Percentiles rank a stretch among this genome's conserved stretches.
These are phyloP conservation scores for Plenodomus tracheiphilus DNA, from an alignment of 2,329 filamentous ascomycete species.

Conservation along the genomic window DNA sequence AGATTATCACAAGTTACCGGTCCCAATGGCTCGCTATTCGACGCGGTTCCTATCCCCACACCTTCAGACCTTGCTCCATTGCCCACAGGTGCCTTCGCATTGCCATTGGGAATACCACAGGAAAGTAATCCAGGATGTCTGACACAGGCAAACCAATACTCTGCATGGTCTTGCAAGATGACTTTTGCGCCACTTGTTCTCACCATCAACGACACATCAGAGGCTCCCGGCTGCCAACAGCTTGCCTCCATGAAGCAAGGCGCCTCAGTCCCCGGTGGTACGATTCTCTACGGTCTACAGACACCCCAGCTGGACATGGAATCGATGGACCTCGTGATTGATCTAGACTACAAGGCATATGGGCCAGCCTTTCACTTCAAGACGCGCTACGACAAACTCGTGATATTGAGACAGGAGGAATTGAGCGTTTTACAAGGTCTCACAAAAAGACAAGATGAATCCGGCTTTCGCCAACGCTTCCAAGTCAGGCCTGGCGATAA, in stretches of 20 bases:
- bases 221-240: constrained; percentile 11
- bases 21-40: constrained; percentile 51
- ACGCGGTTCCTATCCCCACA: constrained; percentile 55
- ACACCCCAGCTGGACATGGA: constrained; percentile 56
- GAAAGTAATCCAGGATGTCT: constrained; percentile 56
- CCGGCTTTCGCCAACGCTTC: constrained; percentile 44
- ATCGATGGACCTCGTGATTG: constrained; percentile 58
- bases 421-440: constrained; percentile 33
- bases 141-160: constrained; percentile 47
- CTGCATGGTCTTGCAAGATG: constrained; percentile 57
- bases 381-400: constrained; percentile 65
- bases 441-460: constrained; percentile 25
- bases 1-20: constrained; percentile 51
- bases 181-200: constrained; percentile 40
- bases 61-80: constrained; percentile 51
- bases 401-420: constrained; percentile 54
- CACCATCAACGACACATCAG: constrained; percentile 26
- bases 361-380: constrained; percentile 69
- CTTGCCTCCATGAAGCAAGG: constrained; percentile 27
- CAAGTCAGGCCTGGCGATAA: constrained; percentile 58
- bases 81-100: constrained; percentile 54
- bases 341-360: constrained; percentile 58
- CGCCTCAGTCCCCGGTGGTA: constrained; percentile 41
- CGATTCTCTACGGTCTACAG: constrained; percentile 64
- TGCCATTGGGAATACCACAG: constrained; percentile 53